These are phyloP conservation scores for Penicillium antarcticum DNA, from an alignment of 495 filamentous ascomycete species.

Conservation along the genomic window DNA sequence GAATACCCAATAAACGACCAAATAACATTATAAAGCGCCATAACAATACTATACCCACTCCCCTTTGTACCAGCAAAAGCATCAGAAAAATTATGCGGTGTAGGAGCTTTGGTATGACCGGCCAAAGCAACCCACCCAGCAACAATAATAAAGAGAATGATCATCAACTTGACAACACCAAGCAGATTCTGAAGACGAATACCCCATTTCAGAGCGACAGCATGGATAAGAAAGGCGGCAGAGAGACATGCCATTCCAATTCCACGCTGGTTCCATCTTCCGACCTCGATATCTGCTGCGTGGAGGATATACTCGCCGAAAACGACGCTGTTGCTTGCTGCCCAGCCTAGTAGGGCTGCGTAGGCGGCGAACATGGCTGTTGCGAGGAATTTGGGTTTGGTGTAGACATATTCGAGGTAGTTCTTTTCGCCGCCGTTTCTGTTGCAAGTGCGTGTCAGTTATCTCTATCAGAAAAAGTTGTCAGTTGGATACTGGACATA, in stretches of 20 bases:
- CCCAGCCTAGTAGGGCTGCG: conserved; percentile 52
- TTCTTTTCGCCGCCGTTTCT: conserved; percentile 68
- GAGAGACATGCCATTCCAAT: conserved; percentile 66
- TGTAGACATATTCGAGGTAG: conserved; percentile 66
- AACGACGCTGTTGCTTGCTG: conserved; percentile 62
- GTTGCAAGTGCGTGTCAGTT: neutral
- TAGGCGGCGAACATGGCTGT: conserved; percentile 61
- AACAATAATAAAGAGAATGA: conserved; percentile 65
- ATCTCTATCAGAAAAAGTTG: too few species aligned
- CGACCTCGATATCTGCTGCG: conserved; percentile 55
- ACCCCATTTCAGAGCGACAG: conserved; percentile 63
- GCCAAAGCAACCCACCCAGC: conserved; percentile 62
- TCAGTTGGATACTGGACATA: conserved; percentile 12
- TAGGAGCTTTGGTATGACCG: conserved; percentile 37
- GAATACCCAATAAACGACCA: conserved; percentile 66
- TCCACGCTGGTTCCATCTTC: conserved; percentile 66
- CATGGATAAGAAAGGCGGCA: conserved; percentile 58
- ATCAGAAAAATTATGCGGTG: conserved; percentile 62
- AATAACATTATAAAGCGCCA: conserved; percentile 63
- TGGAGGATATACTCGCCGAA: conserved; percentile 69
- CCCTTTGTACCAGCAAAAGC: conserved; percentile 59
- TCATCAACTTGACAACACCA: conserved; percentile 63
- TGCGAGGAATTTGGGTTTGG: conserved; percentile 62
- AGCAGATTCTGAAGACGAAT: conserved; percentile 63
- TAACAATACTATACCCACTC: conserved; percentile 58